phyloP scores from a whole-genome alignment of 2,329 filamentous ascomycete species.

The Canariomyces notabilis region DNA sequence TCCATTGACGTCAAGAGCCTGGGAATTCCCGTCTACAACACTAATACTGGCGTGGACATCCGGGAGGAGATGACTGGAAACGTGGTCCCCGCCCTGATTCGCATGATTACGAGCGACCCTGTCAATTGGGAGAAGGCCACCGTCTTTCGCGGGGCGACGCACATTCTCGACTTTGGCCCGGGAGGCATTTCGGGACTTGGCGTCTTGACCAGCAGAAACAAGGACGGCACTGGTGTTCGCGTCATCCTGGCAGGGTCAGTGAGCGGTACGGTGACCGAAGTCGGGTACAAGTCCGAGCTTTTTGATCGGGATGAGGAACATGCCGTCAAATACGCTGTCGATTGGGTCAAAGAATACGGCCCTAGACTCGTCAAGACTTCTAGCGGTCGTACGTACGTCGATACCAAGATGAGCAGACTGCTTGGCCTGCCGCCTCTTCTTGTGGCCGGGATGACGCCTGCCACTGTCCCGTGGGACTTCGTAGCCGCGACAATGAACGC shows the following conservation, averaged over 20 bases:
- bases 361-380: constrained; percentile 90
- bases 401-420: constrained; percentile 91
- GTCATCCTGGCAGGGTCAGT: constrained; percentile 94
- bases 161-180: constrained; percentile 94
- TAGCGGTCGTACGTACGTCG: constrained; percentile 82
- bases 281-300: constrained; percentile 96
- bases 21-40: constrained; percentile 84
- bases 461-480: constrained; percentile 86
- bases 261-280: constrained; percentile 80
- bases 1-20: constrained; percentile 68
- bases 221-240: constrained; percentile 94
- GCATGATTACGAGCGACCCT: constrained; percentile 88
- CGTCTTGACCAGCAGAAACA: constrained; percentile 95
- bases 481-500: constrained; percentile 90
- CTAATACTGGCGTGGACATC: constrained; percentile 81
- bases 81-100: constrained; percentile 79
- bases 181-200: constrained; percentile 95
- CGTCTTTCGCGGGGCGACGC: constrained; percentile 81
- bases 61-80: constrained; percentile 65
- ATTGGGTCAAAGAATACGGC: constrained; percentile 97
- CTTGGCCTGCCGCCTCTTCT: constrained; percentile 81
- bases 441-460: constrained; percentile 91
- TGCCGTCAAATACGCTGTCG: constrained; percentile 87
- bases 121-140: constrained; percentile 97
- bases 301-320: constrained; percentile 95